Conservation (phyloP, 352 stramenopile genomes). For the Pythium utonaiense region DNA sequence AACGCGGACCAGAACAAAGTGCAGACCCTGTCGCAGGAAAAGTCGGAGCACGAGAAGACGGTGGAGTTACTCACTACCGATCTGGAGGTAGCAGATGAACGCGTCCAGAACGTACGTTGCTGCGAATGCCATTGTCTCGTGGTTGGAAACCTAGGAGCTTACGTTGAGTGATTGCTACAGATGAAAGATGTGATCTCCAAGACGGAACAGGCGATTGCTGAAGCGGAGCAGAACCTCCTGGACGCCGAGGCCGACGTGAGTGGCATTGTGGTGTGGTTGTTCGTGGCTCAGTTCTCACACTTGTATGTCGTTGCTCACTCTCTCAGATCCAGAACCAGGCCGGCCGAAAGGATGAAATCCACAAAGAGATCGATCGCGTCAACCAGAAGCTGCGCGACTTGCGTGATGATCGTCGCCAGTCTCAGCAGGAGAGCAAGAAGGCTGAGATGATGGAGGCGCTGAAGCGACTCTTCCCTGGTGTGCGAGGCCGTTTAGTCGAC, state of each 20-base stretch:
- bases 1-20: slow-evolving; percentile 69
- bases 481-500: slow-evolving; percentile 95
- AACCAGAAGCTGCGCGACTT: slow-evolving; percentile 90
- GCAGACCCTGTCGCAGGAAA: slow-evolving; percentile 64
- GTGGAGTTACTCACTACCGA: slow-evolving; percentile 63
- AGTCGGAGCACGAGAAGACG: slow-evolving; percentile 66
- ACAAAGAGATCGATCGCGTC: slow-evolving; percentile 62
- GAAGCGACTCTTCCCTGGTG: slow-evolving; percentile 86
- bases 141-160: background rate
- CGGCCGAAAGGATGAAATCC: slow-evolving; percentile 56
- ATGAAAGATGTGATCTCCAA: slow-evolving; percentile 69
- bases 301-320: background rate
- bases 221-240: slow-evolving; percentile 49
- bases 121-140: background rate
- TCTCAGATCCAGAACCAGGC: slow-evolving; percentile 50
- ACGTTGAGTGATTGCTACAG: slow-evolving; percentile 19
- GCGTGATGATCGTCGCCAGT: slow-evolving; percentile 90
- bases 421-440: slow-evolving; percentile 86
- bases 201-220: slow-evolving; percentile 52
- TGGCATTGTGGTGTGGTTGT: background rate
- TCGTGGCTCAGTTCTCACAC: background rate
- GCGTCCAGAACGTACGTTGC: slow-evolving; percentile 49
- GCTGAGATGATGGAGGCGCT: slow-evolving; percentile 78
- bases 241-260: slow-evolving; percentile 53
- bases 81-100: slow-evolving; percentile 51